These are phyloP conservation scores for Gliomastix tumulicola DNA, from an alignment of 2,329 filamentous ascomycete genomes.

Conservation along the genomic window DNA sequence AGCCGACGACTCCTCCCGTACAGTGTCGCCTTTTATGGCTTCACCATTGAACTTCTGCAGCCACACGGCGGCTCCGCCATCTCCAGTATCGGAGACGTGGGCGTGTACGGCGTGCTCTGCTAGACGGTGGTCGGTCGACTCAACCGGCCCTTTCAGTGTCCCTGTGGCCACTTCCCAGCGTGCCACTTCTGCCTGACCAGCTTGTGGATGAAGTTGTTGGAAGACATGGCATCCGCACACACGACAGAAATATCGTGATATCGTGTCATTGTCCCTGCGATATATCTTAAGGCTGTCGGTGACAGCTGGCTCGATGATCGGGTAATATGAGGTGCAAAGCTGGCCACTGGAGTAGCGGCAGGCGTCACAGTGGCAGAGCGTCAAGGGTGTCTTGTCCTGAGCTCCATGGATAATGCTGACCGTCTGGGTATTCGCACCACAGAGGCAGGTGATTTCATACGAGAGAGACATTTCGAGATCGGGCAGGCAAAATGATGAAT, in stretches of 20 bases:
- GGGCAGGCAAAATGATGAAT: too few species aligned
- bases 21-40: background rate
- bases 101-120: conserved; percentile 9
- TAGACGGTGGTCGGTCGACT: background rate
- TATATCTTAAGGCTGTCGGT: conserved; percentile 7
- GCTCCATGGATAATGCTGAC: conserved; percentile 4
- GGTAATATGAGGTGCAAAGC: conserved; percentile 28
- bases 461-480: too few species aligned
- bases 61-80: conserved; percentile 28
- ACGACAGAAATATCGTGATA: conserved; percentile 1
- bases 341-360: conserved; percentile 24
- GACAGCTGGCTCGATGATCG: conserved; percentile 12
- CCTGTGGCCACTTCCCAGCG: conserved; percentile 30
- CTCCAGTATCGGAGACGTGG: conserved; percentile 20
- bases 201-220: background rate
- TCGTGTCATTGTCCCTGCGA: background rate
- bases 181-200: background rate
- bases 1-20: background rate
- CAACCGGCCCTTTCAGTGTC: conserved; percentile 12
- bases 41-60: conserved; percentile 2
- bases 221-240: conserved; percentile 2
- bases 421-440: conserved; percentile 13
- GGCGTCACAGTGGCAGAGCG: conserved; percentile 22
- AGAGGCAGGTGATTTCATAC: conserved; percentile 18
- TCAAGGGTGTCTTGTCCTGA: background rate